Base-by-base conservation (phyloP, 2,329 filamentous ascomycete species). In the Sporothrix humicola region DNA sequence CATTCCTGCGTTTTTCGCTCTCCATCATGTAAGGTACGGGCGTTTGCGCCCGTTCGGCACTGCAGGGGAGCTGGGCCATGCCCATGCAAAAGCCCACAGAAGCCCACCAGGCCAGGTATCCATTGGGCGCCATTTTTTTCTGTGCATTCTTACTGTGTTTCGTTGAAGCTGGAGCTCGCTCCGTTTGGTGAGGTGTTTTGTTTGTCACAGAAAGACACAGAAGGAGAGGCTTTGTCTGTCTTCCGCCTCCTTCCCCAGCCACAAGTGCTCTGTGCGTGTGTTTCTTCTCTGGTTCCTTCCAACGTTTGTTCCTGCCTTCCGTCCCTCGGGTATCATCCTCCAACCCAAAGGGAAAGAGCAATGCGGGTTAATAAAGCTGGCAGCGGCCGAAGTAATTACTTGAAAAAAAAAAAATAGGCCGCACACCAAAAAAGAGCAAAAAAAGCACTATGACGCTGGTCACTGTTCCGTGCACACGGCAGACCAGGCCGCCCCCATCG, bases 21-120 rank as follows among this genome's bases (percentile, higher is more conserved):
- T 46, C 13, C 65, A 31, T 52, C 65, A 66, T 68, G 65, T 68
- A 68, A 68, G 65, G 65, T 68, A 68, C 65, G 26, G 46, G 48
- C 48, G 23, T 52, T 13, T 26, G 46, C 65, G 56, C 44, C 65
- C 48, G 15, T 68, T 37, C 46, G 65, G 65, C 3, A 68, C 65
- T 68, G 65, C 46, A 68, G 46, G 31, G 31, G 31, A 37, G 31
- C 31, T 37, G 31, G 23, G 46, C 46, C 46, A 68, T 23, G 65
- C 31, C 31, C 48, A 68, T 52, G 65, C 65, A 68, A 37, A 37
- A 31, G 46, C 65, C 48, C 65, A 23, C 26, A 37, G 31, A 37
- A 37, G 31, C 31, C 31, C 31, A 37, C 31, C 31, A 37, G 31
- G 5, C 31, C 31, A 46, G 46, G 44, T 37, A 13, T 68, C n/a